These are phyloP conservation scores for Scheffersomyces illinoinensis DNA, from an alignment of 1,139 yeast genomes.

Conservation along the genomic window DNA sequence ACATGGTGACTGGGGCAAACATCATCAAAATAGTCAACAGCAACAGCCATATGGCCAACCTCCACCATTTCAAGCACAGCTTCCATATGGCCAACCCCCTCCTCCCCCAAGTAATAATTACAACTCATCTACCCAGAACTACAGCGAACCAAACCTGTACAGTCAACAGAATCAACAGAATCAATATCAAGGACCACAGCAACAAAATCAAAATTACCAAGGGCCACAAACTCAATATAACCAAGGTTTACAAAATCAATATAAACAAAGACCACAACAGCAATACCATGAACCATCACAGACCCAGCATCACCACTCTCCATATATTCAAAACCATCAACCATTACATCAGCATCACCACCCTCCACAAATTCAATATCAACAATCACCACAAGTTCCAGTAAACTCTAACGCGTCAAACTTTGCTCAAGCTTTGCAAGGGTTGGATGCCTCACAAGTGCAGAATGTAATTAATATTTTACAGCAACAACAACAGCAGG, in stretches of 20 bases:
- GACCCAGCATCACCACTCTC: slow-evolving; percentile 4
- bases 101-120: slow-evolving; percentile 1
- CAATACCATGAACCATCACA: slow-evolving; percentile 9
- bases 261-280: neutral
- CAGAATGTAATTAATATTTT: slow-evolving; percentile 19
- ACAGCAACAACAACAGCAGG: slow-evolving; percentile 11
- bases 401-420: slow-evolving; percentile 1
- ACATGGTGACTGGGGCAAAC: neutral
- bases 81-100: slow-evolving; percentile 9
- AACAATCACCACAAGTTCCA: neutral
- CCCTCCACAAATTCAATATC: slow-evolving; percentile 7
- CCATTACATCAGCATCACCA: too few species aligned
- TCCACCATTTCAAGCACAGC: slow-evolving; percentile 4
- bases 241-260: neutral
- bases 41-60: slow-evolving; percentile 12
- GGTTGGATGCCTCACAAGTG: slow-evolving; percentile 19
- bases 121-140: neutral
- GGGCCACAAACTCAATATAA: neutral
- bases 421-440: slow-evolving; percentile 18
- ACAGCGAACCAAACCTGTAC: neutral
- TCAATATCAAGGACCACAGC: neutral
- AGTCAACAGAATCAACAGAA: slow-evolving; percentile 5
- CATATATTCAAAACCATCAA: slow-evolving; percentile 3
- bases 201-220: slow-evolving; percentile 11
- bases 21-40: slow-evolving; percentile 4